Conservation (phyloP, 345 rosid genomes). For the Salix udensis region DNA sequence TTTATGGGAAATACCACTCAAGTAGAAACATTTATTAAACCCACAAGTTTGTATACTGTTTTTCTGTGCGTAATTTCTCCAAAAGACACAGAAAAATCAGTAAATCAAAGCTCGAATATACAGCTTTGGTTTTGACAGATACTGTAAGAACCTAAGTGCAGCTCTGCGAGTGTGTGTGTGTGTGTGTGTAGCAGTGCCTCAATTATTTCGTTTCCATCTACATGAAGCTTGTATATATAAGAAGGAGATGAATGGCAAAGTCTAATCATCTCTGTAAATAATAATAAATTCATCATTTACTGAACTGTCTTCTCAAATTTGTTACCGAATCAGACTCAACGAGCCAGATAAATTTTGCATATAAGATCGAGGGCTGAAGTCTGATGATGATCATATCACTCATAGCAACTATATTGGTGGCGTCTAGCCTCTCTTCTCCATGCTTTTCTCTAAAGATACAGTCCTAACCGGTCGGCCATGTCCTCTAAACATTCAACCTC, state of each 20-base stretch:
- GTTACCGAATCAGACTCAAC: background rate
- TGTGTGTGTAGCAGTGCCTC: background rate
- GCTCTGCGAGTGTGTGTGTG: background rate
- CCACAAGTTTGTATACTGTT: background rate
- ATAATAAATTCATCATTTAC: background rate
- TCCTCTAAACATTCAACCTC: background rate
- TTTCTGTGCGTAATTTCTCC: background rate
- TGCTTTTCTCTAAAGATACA: background rate
- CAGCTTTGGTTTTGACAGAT: background rate
- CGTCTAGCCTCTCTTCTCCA: background rate
- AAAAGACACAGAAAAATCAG: background rate
- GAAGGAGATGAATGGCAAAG: background rate
- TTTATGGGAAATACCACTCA: constrained; percentile 5
- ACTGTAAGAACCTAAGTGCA: background rate
- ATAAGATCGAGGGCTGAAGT: background rate
- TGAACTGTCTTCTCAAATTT: background rate
- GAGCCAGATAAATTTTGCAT: background rate
- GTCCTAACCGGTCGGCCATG: background rate
- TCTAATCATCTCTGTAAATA: background rate
- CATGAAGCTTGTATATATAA: background rate
- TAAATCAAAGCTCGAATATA: background rate
- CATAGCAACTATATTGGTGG: background rate
- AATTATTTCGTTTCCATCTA: background rate
- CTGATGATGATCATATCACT: background rate
- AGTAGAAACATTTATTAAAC: background rate